Evolutionary conservation across 768 basidiomycete genomes (phyloP), one percentile per base, ranked within the genome.

Genomic region (Kwoniella heveanensis): DNA sequence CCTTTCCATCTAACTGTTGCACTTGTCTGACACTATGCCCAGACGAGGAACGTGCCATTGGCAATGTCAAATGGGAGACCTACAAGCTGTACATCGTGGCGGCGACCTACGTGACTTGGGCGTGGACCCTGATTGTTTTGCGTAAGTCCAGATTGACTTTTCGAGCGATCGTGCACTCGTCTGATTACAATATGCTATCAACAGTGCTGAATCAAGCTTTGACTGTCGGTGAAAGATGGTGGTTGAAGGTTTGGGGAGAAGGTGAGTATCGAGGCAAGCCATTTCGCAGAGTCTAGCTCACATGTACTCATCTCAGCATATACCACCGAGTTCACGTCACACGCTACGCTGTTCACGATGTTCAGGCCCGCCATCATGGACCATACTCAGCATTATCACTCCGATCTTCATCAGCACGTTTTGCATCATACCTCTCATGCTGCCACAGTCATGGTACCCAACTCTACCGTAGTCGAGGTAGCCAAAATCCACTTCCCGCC

Each of bases 191-290:
- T n/a, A n/a, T n/a, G n/a, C n/a, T n/a, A n/a, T 50, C 61, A 22
- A 15, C 47, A 77, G 74, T 76, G 29, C 29, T 72, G 4, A 50
- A 39, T 22, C 77, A 80, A 62, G 32, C 69, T 13, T 52, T 66
- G 25, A 65, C 63, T 9, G 53, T 73, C 21, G 77, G 74, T 9
- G 75, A 77, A 54, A 27, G 74, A 53, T 77, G 62, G 5, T 92
- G 90, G 90, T 87, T 92, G 71, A 90, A 85, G 83, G 85, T 88
- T 49, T 91, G 89, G 89, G 88, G 88, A 10, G 84, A 86, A 64
- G 88, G 77, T 76, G 49, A 64, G 67, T 36, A 54, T 0, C 15
- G n/a, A 10, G n/a, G 5, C 39, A 1, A 37, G 57, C 1, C 1
- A 21, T 5, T 15, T 22, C 6, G 30, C 12, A 5, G 47, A 25